These are phyloP conservation scores for Ceratocystis papillata DNA, from an alignment of 2,329 filamentous ascomycete species.

Conservation along the genomic window DNA sequence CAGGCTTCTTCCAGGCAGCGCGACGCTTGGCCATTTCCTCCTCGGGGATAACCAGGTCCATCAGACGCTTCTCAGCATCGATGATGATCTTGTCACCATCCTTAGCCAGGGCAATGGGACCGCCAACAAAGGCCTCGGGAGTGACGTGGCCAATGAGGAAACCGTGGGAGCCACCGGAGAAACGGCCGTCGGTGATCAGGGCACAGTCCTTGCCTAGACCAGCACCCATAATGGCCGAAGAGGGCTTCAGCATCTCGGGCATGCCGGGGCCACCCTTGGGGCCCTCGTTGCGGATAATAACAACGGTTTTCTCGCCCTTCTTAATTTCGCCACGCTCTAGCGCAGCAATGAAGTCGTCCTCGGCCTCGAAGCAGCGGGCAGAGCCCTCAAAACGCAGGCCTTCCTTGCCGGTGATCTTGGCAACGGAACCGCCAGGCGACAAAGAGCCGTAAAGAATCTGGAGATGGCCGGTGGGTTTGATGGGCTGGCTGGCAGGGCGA, in stretches of 20 bases:
- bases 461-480: slow-evolving; percentile 78
- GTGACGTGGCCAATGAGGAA: slow-evolving; percentile 84
- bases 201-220: slow-evolving; percentile 67
- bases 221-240: slow-evolving; percentile 83
- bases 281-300: slow-evolving; percentile 86
- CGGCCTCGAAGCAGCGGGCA: slow-evolving; percentile 74
- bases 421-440: slow-evolving; percentile 75
- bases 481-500: slow-evolving; percentile 66
- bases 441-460: slow-evolving; percentile 80
- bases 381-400: slow-evolving; percentile 72
- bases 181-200: slow-evolving; percentile 63
- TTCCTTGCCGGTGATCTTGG: slow-evolving; percentile 92
- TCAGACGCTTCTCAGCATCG: slow-evolving; percentile 62
- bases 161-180: slow-evolving; percentile 72
- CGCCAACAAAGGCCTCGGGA: slow-evolving; percentile 75
- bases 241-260: slow-evolving; percentile 92
- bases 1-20: slow-evolving; percentile 52
- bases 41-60: slow-evolving; percentile 56
- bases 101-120: slow-evolving; percentile 70
- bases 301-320: slow-evolving; percentile 75
- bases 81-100: slow-evolving; percentile 75
- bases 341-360: slow-evolving; percentile 66
- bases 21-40: slow-evolving; percentile 50
- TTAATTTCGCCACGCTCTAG: slow-evolving; percentile 69
- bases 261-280: slow-evolving; percentile 90